A percentile compares a stretch with the other conserved stretches of the same genome.
These are phyloP conservation scores for Priceomyces melissophilus DNA, from an alignment of 805 yeast species.

Conservation along the genomic window DNA sequence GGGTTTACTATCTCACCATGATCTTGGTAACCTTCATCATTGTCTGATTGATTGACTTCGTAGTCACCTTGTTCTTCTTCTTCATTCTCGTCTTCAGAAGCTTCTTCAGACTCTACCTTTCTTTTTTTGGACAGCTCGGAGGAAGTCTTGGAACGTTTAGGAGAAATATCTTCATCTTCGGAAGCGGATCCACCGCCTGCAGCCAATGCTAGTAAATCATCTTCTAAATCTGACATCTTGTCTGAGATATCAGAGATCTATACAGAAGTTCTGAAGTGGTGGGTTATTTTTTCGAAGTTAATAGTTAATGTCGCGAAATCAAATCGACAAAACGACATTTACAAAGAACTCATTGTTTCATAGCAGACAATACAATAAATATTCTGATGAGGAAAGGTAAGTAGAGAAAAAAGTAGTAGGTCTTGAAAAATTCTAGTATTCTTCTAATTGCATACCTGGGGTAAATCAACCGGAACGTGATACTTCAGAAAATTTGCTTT, in stretches of 20 bases:
- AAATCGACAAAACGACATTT: too few species aligned
- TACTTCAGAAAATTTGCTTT: too few species aligned
- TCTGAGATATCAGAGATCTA: not conserved
- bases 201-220: conserved; percentile 93
- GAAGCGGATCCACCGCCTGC: conserved; percentile 43
- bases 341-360: too few species aligned
- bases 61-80: conserved; percentile 34
- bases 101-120: conserved; percentile 13
- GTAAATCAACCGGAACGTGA: too few species aligned
- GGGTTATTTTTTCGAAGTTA: too few species aligned
- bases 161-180: conserved; percentile 13
- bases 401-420: too few species aligned
- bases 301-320: too few species aligned
- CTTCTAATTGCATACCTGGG: too few species aligned
- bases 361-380: too few species aligned
- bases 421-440: too few species aligned
- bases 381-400: too few species aligned
- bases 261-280: too few species aligned
- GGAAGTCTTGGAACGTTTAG: conserved; percentile 13
- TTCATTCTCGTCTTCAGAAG: conserved; percentile 30
- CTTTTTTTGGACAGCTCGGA: conserved; percentile 29
- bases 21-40: conserved; percentile 28
- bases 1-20: conserved; percentile 56
- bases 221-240: conserved; percentile 85
- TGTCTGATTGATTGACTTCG: conserved; percentile 22